Conservation (phyloP, 768 basidiomycete species). For the Imleria badia region DNA sequence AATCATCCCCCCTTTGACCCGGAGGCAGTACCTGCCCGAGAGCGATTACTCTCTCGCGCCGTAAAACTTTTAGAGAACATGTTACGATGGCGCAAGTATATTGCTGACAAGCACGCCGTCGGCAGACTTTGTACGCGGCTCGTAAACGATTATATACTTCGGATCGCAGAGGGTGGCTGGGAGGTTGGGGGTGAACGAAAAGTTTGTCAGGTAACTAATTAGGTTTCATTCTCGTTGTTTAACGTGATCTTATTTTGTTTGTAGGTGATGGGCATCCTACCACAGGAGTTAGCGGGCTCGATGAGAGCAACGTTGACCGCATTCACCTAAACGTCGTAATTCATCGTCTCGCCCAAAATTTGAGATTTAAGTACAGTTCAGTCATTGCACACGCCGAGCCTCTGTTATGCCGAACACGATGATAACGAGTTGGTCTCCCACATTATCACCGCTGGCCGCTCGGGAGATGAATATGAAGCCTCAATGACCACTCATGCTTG, state of each 20-base stretch:
- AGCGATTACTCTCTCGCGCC: conserved; percentile 63
- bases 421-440: conserved; percentile 38
- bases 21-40: conserved; percentile 66
- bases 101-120: conserved; percentile 58
- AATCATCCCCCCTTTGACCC: conserved; percentile 65
- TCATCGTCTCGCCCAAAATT: conserved; percentile 2
- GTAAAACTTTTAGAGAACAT: conserved; percentile 75
- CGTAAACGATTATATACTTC: conserved; percentile 58
- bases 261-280: conserved; percentile 25
- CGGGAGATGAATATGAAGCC: conserved; percentile 54
- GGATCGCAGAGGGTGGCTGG: conserved; percentile 76
- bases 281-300: conserved; percentile 26
- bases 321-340: conserved; percentile 15
- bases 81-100: conserved; percentile 73
- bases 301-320: conserved; percentile 14
- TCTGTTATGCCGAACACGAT: conserved; percentile 26
- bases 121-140: conserved; percentile 54
- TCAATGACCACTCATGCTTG: conserved; percentile 48
- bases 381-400: conserved; percentile 21
- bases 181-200: conserved; percentile 79
- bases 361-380: conserved; percentile 1
- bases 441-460: conserved; percentile 39
- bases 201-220: conserved; percentile 51
- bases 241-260: conserved; percentile 3
- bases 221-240: not conserved